phyloP scores from a whole-genome alignment of 1,139 yeast species.

The Taphrina deformans region DNA sequence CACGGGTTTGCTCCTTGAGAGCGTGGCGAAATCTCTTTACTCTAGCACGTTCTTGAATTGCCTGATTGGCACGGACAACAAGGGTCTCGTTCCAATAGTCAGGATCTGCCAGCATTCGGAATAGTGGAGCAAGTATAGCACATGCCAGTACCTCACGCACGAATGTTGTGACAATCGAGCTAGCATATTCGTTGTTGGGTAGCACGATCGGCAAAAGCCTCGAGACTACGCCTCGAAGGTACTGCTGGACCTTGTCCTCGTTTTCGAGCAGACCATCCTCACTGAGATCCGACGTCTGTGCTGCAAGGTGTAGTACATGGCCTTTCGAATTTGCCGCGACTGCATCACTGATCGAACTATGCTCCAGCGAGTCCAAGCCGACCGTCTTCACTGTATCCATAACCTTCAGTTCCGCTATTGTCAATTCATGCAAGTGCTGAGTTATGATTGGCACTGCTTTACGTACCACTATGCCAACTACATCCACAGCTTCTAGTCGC shows the following conservation, averaged over 20 bases:
- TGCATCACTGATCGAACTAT: conserved; percentile 44
- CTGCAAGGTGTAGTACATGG: conserved; percentile 63
- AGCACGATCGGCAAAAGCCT: conserved; percentile 57
- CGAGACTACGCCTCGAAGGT: conserved; percentile 52
- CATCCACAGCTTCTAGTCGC: conserved; percentile 53
- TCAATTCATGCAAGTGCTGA: conserved; percentile 60
- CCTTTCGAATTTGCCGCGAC: conserved; percentile 61
- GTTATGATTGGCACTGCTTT: conserved; percentile 65
- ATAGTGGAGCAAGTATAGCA: conserved; percentile 56
- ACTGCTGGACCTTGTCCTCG: conserved; percentile 52
- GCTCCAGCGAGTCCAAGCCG: conserved; percentile 51
- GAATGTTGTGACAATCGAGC: conserved; percentile 55
- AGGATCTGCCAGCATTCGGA: conserved; percentile 64
- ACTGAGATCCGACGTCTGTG: conserved; percentile 52
- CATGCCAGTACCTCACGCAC: conserved; percentile 65
- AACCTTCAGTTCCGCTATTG: conserved; percentile 52
- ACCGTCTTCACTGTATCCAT: conserved; percentile 46
- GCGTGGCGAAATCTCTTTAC: conserved; percentile 73
- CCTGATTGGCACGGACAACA: conserved; percentile 61
- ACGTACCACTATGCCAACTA: conserved; percentile 59
- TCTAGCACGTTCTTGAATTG: conserved; percentile 71
- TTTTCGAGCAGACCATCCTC: conserved; percentile 43
- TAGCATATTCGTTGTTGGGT: conserved; percentile 53
- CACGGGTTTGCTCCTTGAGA: conserved; percentile 52
- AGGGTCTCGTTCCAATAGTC: conserved; percentile 74